A percentile compares a stretch with the other conserved stretches of the same genome.
These are phyloP conservation scores for Malus hybrid DNA, from an alignment of 331 rosid genomes.

Conservation along the genomic window DNA sequence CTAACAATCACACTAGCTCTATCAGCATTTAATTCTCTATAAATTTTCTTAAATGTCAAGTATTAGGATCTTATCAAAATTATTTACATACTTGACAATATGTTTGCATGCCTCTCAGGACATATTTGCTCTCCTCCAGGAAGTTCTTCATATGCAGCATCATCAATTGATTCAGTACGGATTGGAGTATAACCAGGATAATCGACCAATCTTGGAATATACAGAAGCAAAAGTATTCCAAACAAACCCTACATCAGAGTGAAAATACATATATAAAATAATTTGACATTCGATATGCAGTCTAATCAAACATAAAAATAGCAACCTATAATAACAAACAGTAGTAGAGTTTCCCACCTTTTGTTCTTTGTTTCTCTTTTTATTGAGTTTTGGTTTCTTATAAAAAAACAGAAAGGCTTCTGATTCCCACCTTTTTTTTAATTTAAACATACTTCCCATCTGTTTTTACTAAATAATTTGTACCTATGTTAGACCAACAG, in stretches of 20 bases:
- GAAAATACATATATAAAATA: not conserved
- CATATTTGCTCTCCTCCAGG: constrained; percentile 75
- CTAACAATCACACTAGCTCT: not conserved
- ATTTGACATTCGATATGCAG: not conserved
- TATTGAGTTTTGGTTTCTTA: too few relatives aligned
- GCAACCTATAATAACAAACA: not conserved
- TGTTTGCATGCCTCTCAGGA: constrained; percentile 61
- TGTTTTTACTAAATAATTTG: not conserved
- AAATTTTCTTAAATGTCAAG: not conserved
- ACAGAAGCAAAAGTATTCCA: constrained; percentile 66
- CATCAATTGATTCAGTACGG: constrained; percentile 46
- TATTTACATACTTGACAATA: constrained; percentile 68
- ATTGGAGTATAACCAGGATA: constrained; percentile 75
- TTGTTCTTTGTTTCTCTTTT: not conserved
- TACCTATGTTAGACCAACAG: not conserved
- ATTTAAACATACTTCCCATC: not conserved
- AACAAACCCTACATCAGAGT: constrained; percentile 62
- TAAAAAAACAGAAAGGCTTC: too few relatives aligned
- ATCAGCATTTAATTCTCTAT: constrained; percentile 1
- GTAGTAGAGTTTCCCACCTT: not conserved
- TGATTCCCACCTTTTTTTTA: not conserved
- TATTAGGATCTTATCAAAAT: constrained; percentile 6
- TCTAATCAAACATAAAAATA: not conserved
- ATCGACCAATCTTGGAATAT: constrained; percentile 75
- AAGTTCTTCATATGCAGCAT: constrained; percentile 72